Evolutionary conservation across 306 rosid genomes (phyloP).

Genomic region (Vicia faba): DNA sequence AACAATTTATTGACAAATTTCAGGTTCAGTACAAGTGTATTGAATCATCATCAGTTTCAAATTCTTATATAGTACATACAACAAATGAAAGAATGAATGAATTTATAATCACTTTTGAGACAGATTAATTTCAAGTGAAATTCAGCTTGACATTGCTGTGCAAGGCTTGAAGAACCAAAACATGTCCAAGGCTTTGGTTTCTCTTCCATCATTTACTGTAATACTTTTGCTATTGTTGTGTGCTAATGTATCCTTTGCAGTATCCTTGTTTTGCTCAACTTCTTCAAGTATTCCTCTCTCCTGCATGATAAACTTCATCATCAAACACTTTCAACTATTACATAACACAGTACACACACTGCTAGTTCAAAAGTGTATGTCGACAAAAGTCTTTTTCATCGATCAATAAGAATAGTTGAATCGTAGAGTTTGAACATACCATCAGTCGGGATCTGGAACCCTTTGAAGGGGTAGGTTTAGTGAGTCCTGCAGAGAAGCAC

Average conservation of each 20-base stretch:
- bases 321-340: not conserved
- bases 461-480: constrained; percentile 51
- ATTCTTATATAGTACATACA: constrained; percentile 22
- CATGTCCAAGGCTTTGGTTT: constrained; percentile 72
- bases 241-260: constrained; percentile 38
- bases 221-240: constrained; percentile 53
- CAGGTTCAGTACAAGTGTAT: constrained; percentile 39
- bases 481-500: constrained; percentile 73
- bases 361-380: not conserved
- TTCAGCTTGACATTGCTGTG: constrained; percentile 69
- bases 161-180: constrained; percentile 98
- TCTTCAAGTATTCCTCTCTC: constrained; percentile 65
- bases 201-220: constrained; percentile 59
- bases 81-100: constrained; percentile 58
- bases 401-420: constrained; percentile 8
- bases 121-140: constrained; percentile 3
- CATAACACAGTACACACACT: not conserved
- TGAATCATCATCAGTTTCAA: constrained; percentile 39
- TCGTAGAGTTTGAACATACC: constrained; percentile 46
- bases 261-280: constrained; percentile 53
- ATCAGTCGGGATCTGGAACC: constrained; percentile 56
- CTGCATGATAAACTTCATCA: constrained; percentile 39
- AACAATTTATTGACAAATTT: constrained; percentile 12
- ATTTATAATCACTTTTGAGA: constrained; percentile 13
- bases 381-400: not conserved